phyloP scores from a whole-genome alignment of 1,284 basidiomycete genomes.

The Phaffia rhodozyma region DNA sequence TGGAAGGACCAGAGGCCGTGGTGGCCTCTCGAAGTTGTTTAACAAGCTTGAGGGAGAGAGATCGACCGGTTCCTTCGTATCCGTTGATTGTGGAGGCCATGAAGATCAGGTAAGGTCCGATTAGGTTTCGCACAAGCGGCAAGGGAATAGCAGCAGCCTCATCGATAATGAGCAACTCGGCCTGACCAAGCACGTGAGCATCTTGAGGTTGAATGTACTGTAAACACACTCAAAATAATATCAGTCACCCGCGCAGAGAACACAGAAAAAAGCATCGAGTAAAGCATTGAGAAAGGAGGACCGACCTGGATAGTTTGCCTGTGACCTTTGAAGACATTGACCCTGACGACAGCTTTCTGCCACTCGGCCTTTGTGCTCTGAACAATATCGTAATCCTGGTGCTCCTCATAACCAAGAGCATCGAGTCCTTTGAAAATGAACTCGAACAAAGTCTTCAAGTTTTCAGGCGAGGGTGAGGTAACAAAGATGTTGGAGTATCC shows the following conservation, averaged over 20 bases:
- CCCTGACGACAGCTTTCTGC: slow-evolving; percentile 88
- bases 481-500: slow-evolving; percentile 98
- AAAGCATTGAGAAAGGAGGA: slow-evolving; percentile 4
- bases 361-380: slow-evolving; percentile 90
- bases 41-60: slow-evolving; percentile 92
- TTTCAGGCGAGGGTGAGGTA: slow-evolving; percentile 94
- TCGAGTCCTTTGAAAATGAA: slow-evolving; percentile 97
- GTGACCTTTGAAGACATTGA: slow-evolving; percentile 87
- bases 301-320: slow-evolving; percentile 84
- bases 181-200: slow-evolving; percentile 91
- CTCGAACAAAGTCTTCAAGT: slow-evolving; percentile 94
- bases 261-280: not conserved
- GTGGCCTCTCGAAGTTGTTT: slow-evolving; percentile 89
- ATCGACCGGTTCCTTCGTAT: slow-evolving; percentile 97
- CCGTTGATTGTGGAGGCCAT: slow-evolving; percentile 98
- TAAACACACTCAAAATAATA: not conserved
- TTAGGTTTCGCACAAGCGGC: slow-evolving; percentile 82
- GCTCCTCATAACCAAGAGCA: slow-evolving; percentile 89
- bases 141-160: slow-evolving; percentile 97
- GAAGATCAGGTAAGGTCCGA: slow-evolving; percentile 97
- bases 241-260: not conserved
- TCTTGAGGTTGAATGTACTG: slow-evolving; percentile 98
- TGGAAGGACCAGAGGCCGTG: slow-evolving; percentile 43
- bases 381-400: slow-evolving; percentile 91
- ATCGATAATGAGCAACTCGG: slow-evolving; percentile 94